Conservation (phyloP, 2,329 filamentous ascomycete species). For the Plectosphaerella cucumerina region DNA sequence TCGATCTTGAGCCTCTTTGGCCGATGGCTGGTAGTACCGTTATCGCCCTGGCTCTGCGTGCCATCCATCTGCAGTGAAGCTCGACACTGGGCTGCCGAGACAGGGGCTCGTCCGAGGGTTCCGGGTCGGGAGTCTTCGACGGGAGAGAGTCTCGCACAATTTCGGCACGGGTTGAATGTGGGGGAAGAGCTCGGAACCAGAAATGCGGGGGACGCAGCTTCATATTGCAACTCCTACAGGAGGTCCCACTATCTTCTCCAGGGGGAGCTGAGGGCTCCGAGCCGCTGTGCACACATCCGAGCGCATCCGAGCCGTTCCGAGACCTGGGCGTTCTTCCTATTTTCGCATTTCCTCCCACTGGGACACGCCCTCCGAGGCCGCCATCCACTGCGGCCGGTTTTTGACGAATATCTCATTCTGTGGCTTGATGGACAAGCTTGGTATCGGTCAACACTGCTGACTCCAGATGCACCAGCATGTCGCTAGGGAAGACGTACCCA, state of each 20-base stretch:
- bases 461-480: neutral
- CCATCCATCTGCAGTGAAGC: no score
- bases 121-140: no score
- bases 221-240: no score
- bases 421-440: conserved; percentile 10
- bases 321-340: conserved; percentile 5
- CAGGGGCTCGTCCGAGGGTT: no score
- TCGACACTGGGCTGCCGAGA: no score
- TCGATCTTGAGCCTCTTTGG: conserved; percentile 38
- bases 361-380: conserved; percentile 11
- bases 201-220: no score
- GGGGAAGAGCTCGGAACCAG: no score
- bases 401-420: conserved; percentile 22
- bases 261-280: neutral
- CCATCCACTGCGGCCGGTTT: conserved; percentile 19
- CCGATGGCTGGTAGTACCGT: conserved; percentile 1
- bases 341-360: conserved; percentile 22
- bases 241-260: no score
- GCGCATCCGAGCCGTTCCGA: neutral
- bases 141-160: no score
- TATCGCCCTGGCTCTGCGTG: no score
- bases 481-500: conserved; percentile 18
- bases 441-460: conserved; percentile 8
- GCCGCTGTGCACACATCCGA: no score
- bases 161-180: no score